A percentile compares a stretch with the other conserved stretches of the same genome.
These are phyloP conservation scores for Lolium multiflorum DNA, from an alignment of 176 grass and related monocot genomes.

Conservation along the genomic window DNA sequence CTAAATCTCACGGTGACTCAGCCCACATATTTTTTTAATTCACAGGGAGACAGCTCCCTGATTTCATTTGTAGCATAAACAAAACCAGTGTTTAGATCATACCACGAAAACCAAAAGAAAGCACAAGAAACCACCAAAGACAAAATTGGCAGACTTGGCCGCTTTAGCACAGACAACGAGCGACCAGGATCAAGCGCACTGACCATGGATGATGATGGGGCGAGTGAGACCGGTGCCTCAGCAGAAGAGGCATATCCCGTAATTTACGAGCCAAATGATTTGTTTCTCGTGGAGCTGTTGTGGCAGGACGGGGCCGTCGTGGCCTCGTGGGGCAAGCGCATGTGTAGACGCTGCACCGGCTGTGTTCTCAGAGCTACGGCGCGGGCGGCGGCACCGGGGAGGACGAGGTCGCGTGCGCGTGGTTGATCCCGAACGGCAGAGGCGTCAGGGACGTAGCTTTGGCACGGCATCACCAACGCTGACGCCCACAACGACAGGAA, in stretches of 20 bases:
- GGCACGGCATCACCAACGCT: constrained; percentile 53
- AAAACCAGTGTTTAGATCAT: too few relatives aligned
- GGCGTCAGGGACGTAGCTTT: constrained; percentile 62
- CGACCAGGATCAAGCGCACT: neutral
- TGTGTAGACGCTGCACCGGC: constrained; percentile 40
- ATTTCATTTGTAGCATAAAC: too few relatives aligned
- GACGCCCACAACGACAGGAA: neutral
- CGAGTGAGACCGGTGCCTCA: neutral
- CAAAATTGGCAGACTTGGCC: too few relatives aligned
- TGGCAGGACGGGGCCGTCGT: constrained; percentile 80
- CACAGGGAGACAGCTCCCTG: too few relatives aligned
- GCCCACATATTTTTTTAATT: too few relatives aligned
- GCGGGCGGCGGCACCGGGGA: constrained; percentile 55
- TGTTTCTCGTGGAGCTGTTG: constrained; percentile 63
- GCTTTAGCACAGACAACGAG: too few relatives aligned
- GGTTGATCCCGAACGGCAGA: constrained; percentile 53
- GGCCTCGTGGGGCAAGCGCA: constrained; percentile 67
- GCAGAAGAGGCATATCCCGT: constrained; percentile 29
- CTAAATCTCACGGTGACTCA: too few relatives aligned
- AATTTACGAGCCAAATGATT: constrained; percentile 24
- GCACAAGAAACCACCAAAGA: too few relatives aligned
- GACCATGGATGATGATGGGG: constrained; percentile 35
- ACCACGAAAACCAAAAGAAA: too few relatives aligned
- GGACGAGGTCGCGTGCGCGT: constrained; percentile 18
- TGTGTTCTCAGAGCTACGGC: constrained; percentile 2